A percentile compares a stretch with the other conserved stretches of the same genome.
Evolutionary conservation across 495 filamentous ascomycete genomes (phyloP).

Genomic region (Tuber microsphaerosporum): DNA sequence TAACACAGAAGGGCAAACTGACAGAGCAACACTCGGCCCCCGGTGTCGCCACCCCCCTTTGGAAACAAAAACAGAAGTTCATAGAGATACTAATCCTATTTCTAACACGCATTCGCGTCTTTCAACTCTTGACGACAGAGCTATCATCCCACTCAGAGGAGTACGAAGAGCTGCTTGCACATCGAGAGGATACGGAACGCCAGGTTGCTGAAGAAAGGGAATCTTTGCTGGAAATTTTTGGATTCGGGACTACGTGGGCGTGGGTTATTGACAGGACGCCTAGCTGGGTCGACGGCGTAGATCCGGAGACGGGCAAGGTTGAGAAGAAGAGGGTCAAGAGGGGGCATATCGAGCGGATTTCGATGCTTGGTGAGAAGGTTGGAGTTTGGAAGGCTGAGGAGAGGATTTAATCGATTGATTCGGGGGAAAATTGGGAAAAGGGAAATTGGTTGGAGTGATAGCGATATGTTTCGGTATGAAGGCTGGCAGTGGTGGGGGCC

Average conservation of each 20-base stretch:
- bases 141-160: slow-evolving; percentile 12
- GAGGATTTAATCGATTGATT: slow-evolving; percentile 6
- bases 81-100: slow-evolving; percentile 26
- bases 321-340: background rate
- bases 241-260: slow-evolving; percentile 3
- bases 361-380: slow-evolving; percentile 16
- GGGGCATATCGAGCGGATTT: slow-evolving; percentile 12
- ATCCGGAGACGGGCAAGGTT: background rate
- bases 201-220: slow-evolving; percentile 16
- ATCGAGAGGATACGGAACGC: background rate
- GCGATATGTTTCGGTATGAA: background rate
- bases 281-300: slow-evolving; percentile 6
- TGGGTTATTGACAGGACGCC: slow-evolving; percentile 10
- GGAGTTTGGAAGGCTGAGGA: slow-evolving; percentile 29
- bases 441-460: slow-evolving; percentile 1
- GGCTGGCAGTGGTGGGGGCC: no score
- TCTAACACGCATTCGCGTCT: slow-evolving; percentile 17
- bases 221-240: slow-evolving; percentile 19
- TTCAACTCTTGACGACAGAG: slow-evolving; percentile 17
- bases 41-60: background rate
- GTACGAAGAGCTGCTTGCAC: slow-evolving; percentile 6
- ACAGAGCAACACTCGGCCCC: background rate
- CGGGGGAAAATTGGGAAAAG: background rate
- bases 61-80: slow-evolving; percentile 11
- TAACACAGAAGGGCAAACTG: background rate